phyloP scores from a whole-genome alignment of 2,329 filamentous ascomycete genomes.

The Elsinoe australis region DNA sequence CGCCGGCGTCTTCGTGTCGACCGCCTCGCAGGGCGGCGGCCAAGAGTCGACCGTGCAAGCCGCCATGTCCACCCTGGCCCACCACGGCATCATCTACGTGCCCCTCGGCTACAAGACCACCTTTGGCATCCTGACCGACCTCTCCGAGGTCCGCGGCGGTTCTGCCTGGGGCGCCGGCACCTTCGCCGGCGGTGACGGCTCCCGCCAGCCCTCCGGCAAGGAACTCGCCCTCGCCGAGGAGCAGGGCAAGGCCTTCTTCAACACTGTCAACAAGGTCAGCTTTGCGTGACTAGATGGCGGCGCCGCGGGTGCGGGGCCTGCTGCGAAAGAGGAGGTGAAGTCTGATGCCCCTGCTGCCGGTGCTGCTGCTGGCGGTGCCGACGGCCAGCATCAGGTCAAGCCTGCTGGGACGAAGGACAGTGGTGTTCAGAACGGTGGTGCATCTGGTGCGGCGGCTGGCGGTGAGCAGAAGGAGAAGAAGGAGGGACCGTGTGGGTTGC shows the following conservation, averaged over 20 bases:
- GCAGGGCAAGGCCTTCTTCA: conserved; percentile 82
- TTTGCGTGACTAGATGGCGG: conserved; percentile 71
- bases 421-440: background rate
- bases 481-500: conserved; percentile 69
- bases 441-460: conserved; percentile 19
- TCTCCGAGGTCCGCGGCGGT: conserved; percentile 77
- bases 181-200: conserved; percentile 71
- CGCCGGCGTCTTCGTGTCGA: conserved; percentile 83
- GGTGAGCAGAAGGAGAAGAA: conserved; percentile 37
- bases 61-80: conserved; percentile 74
- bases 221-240: conserved; percentile 73
- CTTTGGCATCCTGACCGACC: conserved; percentile 62
- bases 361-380: too few species aligned
- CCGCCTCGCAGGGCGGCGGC: conserved; percentile 75
- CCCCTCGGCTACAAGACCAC: conserved; percentile 83
- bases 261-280: conserved; percentile 62
- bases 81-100: conserved; percentile 96
- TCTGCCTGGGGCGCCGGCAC: conserved; percentile 91
- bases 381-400: conserved; percentile 18
- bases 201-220: conserved; percentile 64
- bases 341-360: conserved; percentile 2
- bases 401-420: conserved; percentile 19
- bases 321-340: conserved; percentile 14
- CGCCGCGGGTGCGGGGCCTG: conserved; percentile 26
- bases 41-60: conserved; percentile 83